Evolutionary conservation across 208 protist species (phyloP).

Genomic region (Trypanosoma cruzi): DNA sequence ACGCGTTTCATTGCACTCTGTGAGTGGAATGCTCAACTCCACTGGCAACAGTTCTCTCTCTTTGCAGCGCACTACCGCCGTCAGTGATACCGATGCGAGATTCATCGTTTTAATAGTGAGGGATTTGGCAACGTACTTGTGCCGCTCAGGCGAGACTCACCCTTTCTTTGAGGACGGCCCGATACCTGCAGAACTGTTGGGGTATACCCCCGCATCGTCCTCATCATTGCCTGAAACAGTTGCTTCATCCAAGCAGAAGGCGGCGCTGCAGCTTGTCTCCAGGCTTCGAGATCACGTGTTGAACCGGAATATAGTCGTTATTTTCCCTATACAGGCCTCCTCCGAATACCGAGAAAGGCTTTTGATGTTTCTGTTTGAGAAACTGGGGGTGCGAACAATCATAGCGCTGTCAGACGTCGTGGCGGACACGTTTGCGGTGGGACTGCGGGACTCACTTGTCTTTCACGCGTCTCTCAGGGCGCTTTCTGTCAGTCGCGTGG

Average conservation of each 20-base stretch:
- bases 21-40: conserved; percentile 5
- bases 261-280: conserved; percentile 6
- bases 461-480: conserved; percentile 32
- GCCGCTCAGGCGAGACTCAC: conserved; percentile 22
- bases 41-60: neutral
- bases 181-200: conserved; percentile 30
- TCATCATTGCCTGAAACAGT: neutral
- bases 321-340: conserved; percentile 35
- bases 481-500: conserved; percentile 36
- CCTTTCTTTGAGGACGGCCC: conserved; percentile 28
- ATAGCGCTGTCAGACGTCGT: conserved; percentile 66
- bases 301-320: conserved; percentile 38
- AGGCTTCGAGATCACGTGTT: conserved; percentile 36
- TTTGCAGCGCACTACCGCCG: neutral
- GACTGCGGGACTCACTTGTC: conserved; percentile 35
- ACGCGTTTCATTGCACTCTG: neutral
- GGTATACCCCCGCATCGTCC: neutral
- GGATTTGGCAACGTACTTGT: conserved; percentile 24
- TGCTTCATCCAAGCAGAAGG: neutral
- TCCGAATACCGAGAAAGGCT: conserved; percentile 38
- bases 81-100: conserved; percentile 12
- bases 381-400: conserved; percentile 31
- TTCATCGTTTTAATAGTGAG: conserved; percentile 19
- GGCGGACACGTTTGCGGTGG: conserved; percentile 48
- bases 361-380: conserved; percentile 36